Evolutionary conservation across 2,329 filamentous ascomycete species (phyloP).

Genomic region (Exophiala oligosperma): DNA sequence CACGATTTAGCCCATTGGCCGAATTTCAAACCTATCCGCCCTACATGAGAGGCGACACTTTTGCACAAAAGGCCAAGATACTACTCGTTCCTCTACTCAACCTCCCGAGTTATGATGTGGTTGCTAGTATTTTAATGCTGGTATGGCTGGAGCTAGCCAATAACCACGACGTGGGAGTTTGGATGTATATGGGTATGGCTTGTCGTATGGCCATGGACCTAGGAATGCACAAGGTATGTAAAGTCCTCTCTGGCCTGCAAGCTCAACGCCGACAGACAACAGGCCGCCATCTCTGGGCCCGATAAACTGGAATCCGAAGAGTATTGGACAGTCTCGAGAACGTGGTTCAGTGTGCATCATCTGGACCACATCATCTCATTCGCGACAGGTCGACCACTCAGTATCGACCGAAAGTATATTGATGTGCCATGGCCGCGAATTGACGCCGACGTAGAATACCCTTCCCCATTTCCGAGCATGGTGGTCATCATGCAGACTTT

Average conservation of each 20-base stretch:
- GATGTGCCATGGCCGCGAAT: background rate
- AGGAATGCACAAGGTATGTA: background rate
- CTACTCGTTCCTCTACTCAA: background rate
- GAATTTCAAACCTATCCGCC: background rate
- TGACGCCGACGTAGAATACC: background rate
- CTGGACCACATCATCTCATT: background rate
- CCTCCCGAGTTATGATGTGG: background rate
- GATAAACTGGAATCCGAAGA: background rate
- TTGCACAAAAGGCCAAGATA: background rate
- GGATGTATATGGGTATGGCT: background rate
- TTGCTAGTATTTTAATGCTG: background rate
- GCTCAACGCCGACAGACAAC: background rate
- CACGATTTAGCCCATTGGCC: background rate
- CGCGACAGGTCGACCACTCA: background rate
- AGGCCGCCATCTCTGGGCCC: background rate
- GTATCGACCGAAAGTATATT: background rate
- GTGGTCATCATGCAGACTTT: background rate
- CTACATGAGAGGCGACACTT: background rate
- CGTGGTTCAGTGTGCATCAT: background rate
- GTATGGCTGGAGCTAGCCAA: background rate
- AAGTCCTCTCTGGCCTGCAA: background rate
- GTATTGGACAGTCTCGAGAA: background rate
- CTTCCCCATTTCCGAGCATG: background rate
- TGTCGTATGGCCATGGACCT: background rate
- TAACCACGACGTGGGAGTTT: background rate